Percentiles rank a stretch among this genome's conserved stretches.
Evolutionary conservation across 148 eudicot species (phyloP).

Genomic region (Vaccinium corymbosum): DNA sequence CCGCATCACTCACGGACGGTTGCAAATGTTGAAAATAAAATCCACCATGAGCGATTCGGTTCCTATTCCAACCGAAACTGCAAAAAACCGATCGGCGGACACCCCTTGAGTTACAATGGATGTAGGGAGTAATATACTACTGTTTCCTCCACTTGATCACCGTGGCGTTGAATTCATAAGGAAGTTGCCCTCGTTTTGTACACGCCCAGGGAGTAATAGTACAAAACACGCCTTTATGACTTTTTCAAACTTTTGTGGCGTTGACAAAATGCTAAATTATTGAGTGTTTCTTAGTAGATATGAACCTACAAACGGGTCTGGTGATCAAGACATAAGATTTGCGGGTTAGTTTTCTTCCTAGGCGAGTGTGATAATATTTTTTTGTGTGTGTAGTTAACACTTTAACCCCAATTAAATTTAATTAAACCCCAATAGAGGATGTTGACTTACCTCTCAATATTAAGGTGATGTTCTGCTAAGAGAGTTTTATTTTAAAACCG

Average conservation of each 20-base stretch:
- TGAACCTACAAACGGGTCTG: neutral
- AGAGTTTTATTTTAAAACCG: no score
- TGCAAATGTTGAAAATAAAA: no score
- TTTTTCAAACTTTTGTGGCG: neutral
- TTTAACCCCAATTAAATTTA: no score
- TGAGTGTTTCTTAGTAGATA: neutral
- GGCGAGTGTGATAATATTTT: no score
- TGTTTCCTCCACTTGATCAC: neutral
- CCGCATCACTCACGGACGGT: no score
- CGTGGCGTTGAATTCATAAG: slow-evolving; percentile 4
- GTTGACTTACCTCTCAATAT: neutral
- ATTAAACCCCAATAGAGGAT: neutral
- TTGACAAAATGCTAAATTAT: neutral
- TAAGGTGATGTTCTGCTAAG: no score
- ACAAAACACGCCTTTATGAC: neutral
- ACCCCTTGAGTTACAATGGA: no score
- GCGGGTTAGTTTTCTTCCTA: neutral
- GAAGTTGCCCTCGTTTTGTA: neutral
- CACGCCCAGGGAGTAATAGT: neutral
- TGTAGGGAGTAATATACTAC: neutral
- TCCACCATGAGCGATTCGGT: no score
- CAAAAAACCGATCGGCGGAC: no score
- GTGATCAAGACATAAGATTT: neutral
- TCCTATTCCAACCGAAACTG: no score
- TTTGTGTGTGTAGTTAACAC: neutral